These are phyloP conservation scores for Didymella exigua DNA, from an alignment of 2,329 filamentous ascomycete genomes.

Conservation along the genomic window DNA sequence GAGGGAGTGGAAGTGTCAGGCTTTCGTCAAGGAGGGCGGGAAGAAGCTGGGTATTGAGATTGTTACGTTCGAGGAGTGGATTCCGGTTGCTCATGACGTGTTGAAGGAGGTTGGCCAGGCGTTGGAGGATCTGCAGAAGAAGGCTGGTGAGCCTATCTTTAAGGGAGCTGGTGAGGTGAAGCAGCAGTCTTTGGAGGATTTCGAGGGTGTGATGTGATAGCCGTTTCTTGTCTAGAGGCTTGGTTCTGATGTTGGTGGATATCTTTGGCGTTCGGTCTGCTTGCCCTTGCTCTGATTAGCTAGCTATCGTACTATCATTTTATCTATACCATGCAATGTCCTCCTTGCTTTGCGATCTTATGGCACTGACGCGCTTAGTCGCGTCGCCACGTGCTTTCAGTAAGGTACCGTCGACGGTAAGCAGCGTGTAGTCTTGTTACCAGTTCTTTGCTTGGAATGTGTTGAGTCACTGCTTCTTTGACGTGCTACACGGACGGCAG, in stretches of 20 bases:
- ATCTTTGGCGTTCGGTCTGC: not conserved
- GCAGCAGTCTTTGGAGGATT: constrained; percentile 23
- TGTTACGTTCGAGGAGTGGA: constrained; percentile 65
- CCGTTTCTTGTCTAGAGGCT: not conserved
- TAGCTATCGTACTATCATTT: not conserved
- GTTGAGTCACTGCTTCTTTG: not conserved
- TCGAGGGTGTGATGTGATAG: constrained; percentile 30
- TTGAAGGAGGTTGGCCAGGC: constrained; percentile 52
- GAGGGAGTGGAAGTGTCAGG: constrained; percentile 65
- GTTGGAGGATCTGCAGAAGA: constrained; percentile 30
- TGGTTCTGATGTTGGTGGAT: not conserved
- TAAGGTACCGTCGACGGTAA: not conserved
- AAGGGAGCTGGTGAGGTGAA: constrained; percentile 5
- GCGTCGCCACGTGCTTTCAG: constrained; percentile 7
- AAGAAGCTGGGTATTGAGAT: constrained; percentile 63
- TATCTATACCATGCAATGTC: not conserved
- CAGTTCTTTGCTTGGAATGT: not conserved
- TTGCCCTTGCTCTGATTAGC: constrained; percentile 4
- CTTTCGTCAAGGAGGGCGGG: constrained; percentile 57
- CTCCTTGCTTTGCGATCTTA: constrained; percentile 6
- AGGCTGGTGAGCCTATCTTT: constrained; percentile 30
- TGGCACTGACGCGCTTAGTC: not conserved
- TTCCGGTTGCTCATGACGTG: constrained; percentile 57
- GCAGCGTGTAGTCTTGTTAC: not conserved
- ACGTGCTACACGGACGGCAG: constrained; percentile 1